Conservation (phyloP, 2,329 filamentous ascomycete species). For the Diaporthe sp. region DNA sequence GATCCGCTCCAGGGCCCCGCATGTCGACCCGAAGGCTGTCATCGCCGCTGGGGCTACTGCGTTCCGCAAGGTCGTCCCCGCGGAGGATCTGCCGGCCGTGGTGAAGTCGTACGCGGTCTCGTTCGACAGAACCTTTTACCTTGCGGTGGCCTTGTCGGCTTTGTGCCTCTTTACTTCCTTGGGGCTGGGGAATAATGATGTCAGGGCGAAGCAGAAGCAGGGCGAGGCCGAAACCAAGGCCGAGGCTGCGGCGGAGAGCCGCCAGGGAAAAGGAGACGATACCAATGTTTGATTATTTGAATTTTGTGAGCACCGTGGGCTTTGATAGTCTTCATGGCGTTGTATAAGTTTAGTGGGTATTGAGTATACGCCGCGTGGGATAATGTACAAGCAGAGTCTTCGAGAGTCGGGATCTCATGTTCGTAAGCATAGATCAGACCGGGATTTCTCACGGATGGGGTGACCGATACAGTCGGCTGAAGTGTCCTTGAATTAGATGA, state of each 20-base stretch:
- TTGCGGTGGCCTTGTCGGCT: slow-evolving; percentile 52
- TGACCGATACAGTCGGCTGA: background rate
- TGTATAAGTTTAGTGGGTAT: background rate
- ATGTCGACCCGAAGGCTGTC: slow-evolving; percentile 48
- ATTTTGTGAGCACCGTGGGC: background rate
- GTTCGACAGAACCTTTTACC: slow-evolving; percentile 56
- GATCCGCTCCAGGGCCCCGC: slow-evolving; percentile 47
- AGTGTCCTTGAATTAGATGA: slow-evolving; percentile 18
- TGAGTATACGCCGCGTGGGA: background rate
- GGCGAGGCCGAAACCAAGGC: background rate
- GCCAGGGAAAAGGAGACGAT: background rate
- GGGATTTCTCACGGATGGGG: background rate
- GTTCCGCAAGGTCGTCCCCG: slow-evolving; percentile 52
- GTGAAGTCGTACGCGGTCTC: slow-evolving; percentile 54
- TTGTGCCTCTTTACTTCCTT: slow-evolving; percentile 53
- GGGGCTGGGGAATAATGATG: slow-evolving; percentile 62
- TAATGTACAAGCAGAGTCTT: too few relatives aligned
- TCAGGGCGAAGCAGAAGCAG: slow-evolving; percentile 49
- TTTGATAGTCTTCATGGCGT: background rate
- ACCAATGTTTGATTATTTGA: background rate
- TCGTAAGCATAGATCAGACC: background rate
- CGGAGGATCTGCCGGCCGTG: slow-evolving; percentile 50
- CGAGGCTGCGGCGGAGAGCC: background rate
- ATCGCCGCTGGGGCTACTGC: slow-evolving; percentile 54
- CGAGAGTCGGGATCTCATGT: background rate